These are phyloP conservation scores for Arxiozyma slooffiae DNA, from an alignment of 1,139 yeast genomes.

Conservation along the genomic window DNA sequence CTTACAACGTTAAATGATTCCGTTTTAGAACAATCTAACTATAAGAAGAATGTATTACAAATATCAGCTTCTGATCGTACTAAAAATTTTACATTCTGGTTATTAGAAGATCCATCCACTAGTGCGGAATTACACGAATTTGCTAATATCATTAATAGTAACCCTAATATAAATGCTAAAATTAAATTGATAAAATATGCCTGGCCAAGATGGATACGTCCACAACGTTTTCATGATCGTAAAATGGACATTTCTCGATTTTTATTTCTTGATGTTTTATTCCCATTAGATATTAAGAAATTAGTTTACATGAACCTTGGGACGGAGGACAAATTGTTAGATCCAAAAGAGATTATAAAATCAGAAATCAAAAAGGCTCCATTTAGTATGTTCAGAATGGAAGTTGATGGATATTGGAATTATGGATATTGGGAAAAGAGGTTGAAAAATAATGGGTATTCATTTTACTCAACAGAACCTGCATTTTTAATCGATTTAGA, in stretches of 20 bases:
- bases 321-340: slow-evolving; percentile 69
- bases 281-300: slow-evolving; percentile 66
- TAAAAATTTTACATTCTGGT: slow-evolving; percentile 68
- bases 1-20: slow-evolving; percentile 73
- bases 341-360: slow-evolving; percentile 41
- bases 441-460: slow-evolving; percentile 43
- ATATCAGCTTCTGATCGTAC: slow-evolving; percentile 34
- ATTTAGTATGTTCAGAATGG: slow-evolving; percentile 45
- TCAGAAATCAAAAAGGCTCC: slow-evolving; percentile 5
- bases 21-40: slow-evolving; percentile 59
- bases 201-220: slow-evolving; percentile 87
- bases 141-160: slow-evolving; percentile 52
- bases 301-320: slow-evolving; percentile 52
- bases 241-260: slow-evolving; percentile 85
- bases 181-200: slow-evolving; percentile 63
- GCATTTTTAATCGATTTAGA: slow-evolving; percentile 70
- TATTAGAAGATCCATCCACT: slow-evolving; percentile 60
- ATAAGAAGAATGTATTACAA: slow-evolving; percentile 70
- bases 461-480: slow-evolving; percentile 74
- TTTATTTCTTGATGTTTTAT: slow-evolving; percentile 72
- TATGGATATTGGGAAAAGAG: slow-evolving; percentile 78
- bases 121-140: slow-evolving; percentile 57
- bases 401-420: slow-evolving; percentile 86
- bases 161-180: slow-evolving; percentile 37
- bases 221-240: slow-evolving; percentile 67